These are phyloP conservation scores for Diaporthe humulicola DNA, from an alignment of 2,329 filamentous ascomycete genomes.

Conservation along the genomic window DNA sequence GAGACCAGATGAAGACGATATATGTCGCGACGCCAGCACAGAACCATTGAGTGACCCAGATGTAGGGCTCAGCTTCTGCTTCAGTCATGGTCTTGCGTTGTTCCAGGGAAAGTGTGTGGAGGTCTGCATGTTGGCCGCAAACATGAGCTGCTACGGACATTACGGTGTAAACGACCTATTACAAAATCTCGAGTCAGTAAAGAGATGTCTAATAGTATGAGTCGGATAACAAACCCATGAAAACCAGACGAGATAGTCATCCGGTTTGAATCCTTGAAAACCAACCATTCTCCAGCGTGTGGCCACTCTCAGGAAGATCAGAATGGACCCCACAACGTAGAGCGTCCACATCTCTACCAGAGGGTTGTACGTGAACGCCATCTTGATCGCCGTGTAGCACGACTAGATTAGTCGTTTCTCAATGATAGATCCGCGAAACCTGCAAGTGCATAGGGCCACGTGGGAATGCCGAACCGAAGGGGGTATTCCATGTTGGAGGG, in stretches of 20 bases:
- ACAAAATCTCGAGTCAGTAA: slow-evolving; percentile 40
- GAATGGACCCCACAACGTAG: slow-evolving; percentile 49
- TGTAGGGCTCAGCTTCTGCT: slow-evolving; percentile 46
- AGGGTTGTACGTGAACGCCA: slow-evolving; percentile 27
- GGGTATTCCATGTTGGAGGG: not conserved
- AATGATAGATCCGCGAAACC: not conserved
- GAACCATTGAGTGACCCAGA: slow-evolving; percentile 53
- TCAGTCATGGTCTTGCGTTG: slow-evolving; percentile 49
- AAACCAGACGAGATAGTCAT: slow-evolving; percentile 51
- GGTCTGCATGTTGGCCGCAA: slow-evolving; percentile 38
- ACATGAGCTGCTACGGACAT: slow-evolving; percentile 31
- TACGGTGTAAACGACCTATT: slow-evolving; percentile 44
- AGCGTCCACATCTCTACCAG: slow-evolving; percentile 54
- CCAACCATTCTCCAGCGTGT: slow-evolving; percentile 51
- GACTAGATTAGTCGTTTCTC: too few relatives aligned
- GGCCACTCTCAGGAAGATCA: slow-evolving; percentile 50
- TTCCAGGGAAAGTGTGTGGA: slow-evolving; percentile 48
- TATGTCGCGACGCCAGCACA: slow-evolving; percentile 52
- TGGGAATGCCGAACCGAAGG: not conserved
- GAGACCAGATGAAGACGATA: slow-evolving; percentile 52
- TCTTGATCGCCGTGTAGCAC: not conserved
- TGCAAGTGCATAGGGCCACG: not conserved
- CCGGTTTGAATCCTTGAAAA: slow-evolving; percentile 47
- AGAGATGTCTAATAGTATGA: too few relatives aligned
- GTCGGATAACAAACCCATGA: slow-evolving; percentile 44